Percentiles rank a stretch among this genome's conserved stretches.
Conservation (phyloP, 768 basidiomycete genomes). For the Botryobasidium botryosum region DNA sequence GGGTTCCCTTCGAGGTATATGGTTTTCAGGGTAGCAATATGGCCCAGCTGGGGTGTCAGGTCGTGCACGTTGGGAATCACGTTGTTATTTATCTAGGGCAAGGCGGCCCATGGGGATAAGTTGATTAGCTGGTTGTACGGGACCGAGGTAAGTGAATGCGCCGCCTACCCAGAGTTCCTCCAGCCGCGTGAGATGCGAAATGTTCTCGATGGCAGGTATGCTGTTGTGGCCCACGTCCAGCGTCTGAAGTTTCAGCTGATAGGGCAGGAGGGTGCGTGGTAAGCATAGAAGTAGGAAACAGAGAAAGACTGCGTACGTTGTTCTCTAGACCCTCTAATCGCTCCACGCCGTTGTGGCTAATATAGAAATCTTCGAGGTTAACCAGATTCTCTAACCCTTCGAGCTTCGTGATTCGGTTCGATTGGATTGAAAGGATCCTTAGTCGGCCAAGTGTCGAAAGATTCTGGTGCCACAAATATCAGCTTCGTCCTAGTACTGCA, state of each 20-base stretch:
- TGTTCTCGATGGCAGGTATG: slow-evolving; percentile 58
- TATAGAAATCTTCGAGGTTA: slow-evolving; percentile 73
- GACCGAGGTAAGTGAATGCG: too few relatives aligned
- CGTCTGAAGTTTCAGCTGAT: slow-evolving; percentile 51
- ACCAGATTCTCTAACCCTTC: slow-evolving; percentile 61
- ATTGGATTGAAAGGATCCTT: slow-evolving; percentile 77
- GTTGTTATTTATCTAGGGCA: slow-evolving; percentile 71
- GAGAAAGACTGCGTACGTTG: slow-evolving; percentile 36
- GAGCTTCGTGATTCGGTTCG: slow-evolving; percentile 80
- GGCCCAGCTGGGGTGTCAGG: slow-evolving; percentile 48
- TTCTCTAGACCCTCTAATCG: slow-evolving; percentile 69
- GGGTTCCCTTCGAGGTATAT: slow-evolving; percentile 94
- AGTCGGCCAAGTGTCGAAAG: slow-evolving; percentile 52
- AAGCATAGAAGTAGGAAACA: neutral
- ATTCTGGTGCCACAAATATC: slow-evolving; percentile 30
- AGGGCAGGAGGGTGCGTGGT: neutral
- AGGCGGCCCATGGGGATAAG: neutral
- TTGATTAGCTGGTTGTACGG: too few relatives aligned
- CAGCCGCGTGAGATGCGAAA: slow-evolving; percentile 58
- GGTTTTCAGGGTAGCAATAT: slow-evolving; percentile 52
- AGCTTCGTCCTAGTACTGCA: neutral
- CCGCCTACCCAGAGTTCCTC: slow-evolving; percentile 84
- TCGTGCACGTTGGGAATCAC: slow-evolving; percentile 51
- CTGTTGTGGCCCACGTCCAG: slow-evolving; percentile 82
- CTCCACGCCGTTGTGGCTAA: slow-evolving; percentile 85